Evolutionary conservation across 208 protist species (phyloP), one percentile per base, ranked within the genome.

Genomic region (Trypanosoma cruzi): DNA sequence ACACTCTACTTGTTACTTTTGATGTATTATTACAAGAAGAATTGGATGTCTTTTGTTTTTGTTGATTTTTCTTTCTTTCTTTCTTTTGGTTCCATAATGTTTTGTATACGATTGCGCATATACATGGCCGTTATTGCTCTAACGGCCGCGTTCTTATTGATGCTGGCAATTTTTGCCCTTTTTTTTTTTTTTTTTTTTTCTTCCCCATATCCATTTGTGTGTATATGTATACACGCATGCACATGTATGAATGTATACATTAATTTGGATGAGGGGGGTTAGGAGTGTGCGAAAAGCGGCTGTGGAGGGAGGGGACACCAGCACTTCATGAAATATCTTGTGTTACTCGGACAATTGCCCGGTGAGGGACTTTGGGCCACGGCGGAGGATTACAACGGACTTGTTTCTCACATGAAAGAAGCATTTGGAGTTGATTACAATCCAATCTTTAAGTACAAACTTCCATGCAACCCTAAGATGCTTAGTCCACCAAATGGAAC

Each of bases 361-460:
- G 75, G 75, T 24, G 79, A 84, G 61, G 74, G 75, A 1, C 4
- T 80, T 3, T 84, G 79, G 79, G 58, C 61, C 24, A 67, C 62
- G 28, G 73, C 75, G 36, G 29, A 55, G 7, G 72, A 34, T 52
- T 81, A 84, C 65, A 48, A 11, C 16, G 73, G 26, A 13, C 71
- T 77, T 18, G 69, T 77, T 13, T n/a, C 59, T 1, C 54, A 70
- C 8, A 60, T 79, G 14, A 72, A 59, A 60, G 69, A 84, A 4
- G 64, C 70, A 0, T 84, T 67, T 46, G 74, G 79, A 4, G 54
- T 58, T 3, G 68, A 77, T 18, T 81, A 81, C 56, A 31, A 63
- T 16, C 79, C 79, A 31, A 73, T 81, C n/a, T 84, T 84, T 28
- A 81, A 77, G 49, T 84, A 84, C 52, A 72, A 70, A 49, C 52